Evolutionary conservation across 257 asterid genomes (phyloP), one percentile per base, ranked within the genome.

Genomic region (Solanum clarkiae): DNA sequence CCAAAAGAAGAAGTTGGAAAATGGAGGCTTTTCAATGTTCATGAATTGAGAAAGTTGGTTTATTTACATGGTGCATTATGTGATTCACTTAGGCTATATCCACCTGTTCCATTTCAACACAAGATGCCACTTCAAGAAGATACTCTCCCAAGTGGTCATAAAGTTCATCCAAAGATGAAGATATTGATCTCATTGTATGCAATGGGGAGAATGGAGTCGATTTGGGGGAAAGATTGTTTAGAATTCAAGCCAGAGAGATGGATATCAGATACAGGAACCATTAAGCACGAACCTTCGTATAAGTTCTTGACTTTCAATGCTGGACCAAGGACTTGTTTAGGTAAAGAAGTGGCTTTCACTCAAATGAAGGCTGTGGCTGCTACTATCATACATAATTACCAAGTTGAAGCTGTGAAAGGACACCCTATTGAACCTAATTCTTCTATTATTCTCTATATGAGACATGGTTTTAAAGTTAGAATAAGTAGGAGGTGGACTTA

Each of bases 291-390:
- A 87, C 94, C 94, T 2, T 91, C 94, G 2, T 90, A 90, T 71
- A 91, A 89, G 84, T 91, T 90, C 84, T 26, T 88, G 86, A 90
- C 92, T 24, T 91, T 90, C 69, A 91, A 91, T 62, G 93, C 93
- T 1, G 94, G 94, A 47, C 93, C 93, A 62, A 86, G 93, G 80
- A 91, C 93, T 80, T 91, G 93, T 74, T 56, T 91, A 8, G 94
- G 93, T 70, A 94, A 92, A 80, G 93, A 94, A 81, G 92, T 94
- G 75, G 93, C 97, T 3, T 89, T 94, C 57, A 91, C 92, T 18
- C 97, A 92, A 81, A 42, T 94, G 90, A 94, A 94, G 53, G 82
- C 86, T 0, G 96, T 91, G 85, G 96, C 96, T 32, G 95, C 94
- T 11, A 91, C 94, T 3, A 90, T 94, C 0, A 62, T 94, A 15